These are phyloP conservation scores for Pyricularia grisea DNA, from an alignment of 2,329 filamentous ascomycete species.

Conservation along the genomic window DNA sequence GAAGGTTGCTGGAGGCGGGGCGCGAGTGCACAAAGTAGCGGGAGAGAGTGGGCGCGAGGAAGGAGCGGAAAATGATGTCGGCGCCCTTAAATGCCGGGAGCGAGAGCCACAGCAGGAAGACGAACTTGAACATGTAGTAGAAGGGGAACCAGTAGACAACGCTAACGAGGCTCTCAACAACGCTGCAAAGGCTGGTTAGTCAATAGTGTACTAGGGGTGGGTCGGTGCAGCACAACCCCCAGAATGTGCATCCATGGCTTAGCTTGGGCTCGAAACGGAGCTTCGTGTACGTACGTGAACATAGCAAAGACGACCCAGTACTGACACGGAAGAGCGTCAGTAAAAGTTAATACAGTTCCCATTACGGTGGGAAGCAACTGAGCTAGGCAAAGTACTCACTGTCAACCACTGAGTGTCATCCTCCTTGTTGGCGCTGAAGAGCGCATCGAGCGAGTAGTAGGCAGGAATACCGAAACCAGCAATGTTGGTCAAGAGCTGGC, in stretches of 20 bases:
- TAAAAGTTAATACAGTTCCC: not conserved
- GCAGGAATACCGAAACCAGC: conserved; percentile 75
- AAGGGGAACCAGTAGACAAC: conserved; percentile 95
- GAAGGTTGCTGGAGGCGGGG: conserved; percentile 78
- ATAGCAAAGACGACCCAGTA: conserved; percentile 85
- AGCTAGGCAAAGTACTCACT: conserved; percentile 31
- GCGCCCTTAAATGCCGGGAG: conserved; percentile 92
- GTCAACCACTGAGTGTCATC: conserved; percentile 79
- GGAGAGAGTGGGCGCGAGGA: conserved; percentile 82
- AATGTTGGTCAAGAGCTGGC: conserved; percentile 79
- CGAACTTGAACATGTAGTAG: conserved; percentile 99
- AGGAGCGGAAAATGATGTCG: conserved; percentile 92
- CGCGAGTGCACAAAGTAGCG: conserved; percentile 71
- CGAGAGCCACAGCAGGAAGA: conserved; percentile 94
- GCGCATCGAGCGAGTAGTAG: conserved; percentile 73
- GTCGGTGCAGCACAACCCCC: not conserved
- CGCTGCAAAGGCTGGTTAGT: conserved; percentile 27
- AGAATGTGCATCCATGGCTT: not conserved
- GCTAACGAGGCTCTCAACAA: conserved; percentile 72
- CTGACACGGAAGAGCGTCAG: conserved; percentile 26
- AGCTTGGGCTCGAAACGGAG: not conserved
- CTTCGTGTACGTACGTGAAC: conserved; percentile 49
- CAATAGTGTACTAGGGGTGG: conserved; percentile 8
- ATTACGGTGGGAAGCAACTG: not conserved
- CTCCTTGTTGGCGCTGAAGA: conserved; percentile 61